Conservation (phyloP, 2,329 filamentous ascomycete species). For the Teratosphaeria nubilosa region DNA sequence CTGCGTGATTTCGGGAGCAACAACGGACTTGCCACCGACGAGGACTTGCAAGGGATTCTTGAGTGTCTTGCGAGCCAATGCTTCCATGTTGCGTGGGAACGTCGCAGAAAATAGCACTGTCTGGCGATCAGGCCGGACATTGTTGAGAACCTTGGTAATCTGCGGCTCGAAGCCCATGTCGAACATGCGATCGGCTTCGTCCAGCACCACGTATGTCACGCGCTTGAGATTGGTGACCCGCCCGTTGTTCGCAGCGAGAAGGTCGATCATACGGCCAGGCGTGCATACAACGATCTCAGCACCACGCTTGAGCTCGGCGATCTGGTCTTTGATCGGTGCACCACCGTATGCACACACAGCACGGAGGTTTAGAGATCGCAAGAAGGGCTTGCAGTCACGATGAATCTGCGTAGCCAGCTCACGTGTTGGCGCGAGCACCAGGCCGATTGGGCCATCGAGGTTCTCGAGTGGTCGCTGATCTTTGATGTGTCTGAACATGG, state of each 20-base stretch:
- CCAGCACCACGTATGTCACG: conserved; percentile 87
- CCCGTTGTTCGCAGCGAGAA: conserved; percentile 87
- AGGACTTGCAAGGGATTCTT: conserved; percentile 81
- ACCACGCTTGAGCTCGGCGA: conserved; percentile 88
- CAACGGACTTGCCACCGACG: conserved; percentile 71
- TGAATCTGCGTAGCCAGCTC: conserved; percentile 92
- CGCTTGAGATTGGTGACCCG: conserved; percentile 82
- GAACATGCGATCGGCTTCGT: conserved; percentile 98
- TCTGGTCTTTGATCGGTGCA: conserved; percentile 93
- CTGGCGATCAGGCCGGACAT: conserved; percentile 83
- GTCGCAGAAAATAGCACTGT: conserved; percentile 95
- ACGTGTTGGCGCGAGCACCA: conserved; percentile 90
- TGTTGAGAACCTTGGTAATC: conserved; percentile 90
- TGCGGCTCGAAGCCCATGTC: conserved; percentile 99
- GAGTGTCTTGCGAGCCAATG: conserved; percentile 78
- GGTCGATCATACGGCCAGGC: conserved; percentile 88
- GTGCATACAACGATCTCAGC: conserved; percentile 94
- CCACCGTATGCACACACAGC: conserved; percentile 91
- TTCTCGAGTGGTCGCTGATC: conserved; percentile 76
- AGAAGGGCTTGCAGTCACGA: conserved; percentile 85
- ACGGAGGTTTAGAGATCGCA: conserved; percentile 74
- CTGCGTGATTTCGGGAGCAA: conserved; percentile 69
- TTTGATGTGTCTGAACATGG: conserved; percentile 97
- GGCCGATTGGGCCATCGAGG: conserved; percentile 74
- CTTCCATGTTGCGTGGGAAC: conserved; percentile 87